Evolutionary conservation across 441 rosid genomes (phyloP).

Genomic region (Adansonia gregorii): DNA sequence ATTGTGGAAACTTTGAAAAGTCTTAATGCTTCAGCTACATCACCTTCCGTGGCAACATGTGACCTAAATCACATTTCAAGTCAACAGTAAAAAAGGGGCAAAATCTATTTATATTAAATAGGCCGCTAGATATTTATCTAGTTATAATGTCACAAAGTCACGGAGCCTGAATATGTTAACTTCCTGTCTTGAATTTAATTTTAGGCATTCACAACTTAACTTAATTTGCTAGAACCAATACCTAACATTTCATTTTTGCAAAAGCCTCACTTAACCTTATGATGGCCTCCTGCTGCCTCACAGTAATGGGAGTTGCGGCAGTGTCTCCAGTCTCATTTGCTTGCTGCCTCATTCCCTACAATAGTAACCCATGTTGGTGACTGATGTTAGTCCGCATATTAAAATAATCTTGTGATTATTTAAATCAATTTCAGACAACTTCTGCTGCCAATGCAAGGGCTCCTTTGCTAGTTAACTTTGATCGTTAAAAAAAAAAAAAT

Average conservation of each 20-base stretch:
- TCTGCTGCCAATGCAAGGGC: not conserved
- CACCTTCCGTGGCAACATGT: constrained; percentile 83
- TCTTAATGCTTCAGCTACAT: constrained; percentile 85
- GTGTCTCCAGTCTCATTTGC: constrained; percentile 96
- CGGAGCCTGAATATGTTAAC: not conserved
- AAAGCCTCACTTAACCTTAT: constrained; percentile 90
- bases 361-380: constrained; percentile 15
- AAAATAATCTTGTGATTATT: constrained; percentile 1
- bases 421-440: not conserved
- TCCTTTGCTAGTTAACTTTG: not conserved
- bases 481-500: not conserved
- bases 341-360: constrained; percentile 90
- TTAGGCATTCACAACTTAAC: not conserved
- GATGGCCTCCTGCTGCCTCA: constrained; percentile 95
- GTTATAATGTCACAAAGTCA: not conserved
- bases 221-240: constrained; percentile 20
- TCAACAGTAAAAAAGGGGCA: not conserved
- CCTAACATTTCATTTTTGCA: constrained; percentile 96
- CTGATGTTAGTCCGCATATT: constrained; percentile 4
- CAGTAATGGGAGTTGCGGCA: constrained; percentile 88
- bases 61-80: constrained; percentile 51
- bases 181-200: not conserved
- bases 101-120: not conserved
- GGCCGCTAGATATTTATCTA: not conserved
- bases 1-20: constrained; percentile 90